These are phyloP conservation scores for Avena atlantica DNA, from an alignment of 176 grass and related monocot genomes.

Conservation along the genomic window DNA sequence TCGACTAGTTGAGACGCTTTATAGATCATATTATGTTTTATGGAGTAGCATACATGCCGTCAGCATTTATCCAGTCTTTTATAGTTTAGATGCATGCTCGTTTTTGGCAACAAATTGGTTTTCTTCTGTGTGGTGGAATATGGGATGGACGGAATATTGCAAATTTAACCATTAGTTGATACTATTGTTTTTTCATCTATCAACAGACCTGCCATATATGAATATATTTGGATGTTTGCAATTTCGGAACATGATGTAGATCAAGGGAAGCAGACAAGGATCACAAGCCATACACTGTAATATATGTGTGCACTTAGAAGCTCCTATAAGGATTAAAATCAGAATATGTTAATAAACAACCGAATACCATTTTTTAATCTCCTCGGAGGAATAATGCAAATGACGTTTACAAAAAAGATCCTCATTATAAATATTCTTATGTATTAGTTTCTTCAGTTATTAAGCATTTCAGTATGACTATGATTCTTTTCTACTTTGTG, in stretches of 20 bases:
- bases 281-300: not conserved
- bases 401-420: too few relatives aligned
- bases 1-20: not conserved
- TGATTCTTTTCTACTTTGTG: conserved; percentile 18
- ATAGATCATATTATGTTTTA: not conserved
- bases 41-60: not conserved
- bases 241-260: not conserved
- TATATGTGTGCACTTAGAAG: not conserved
- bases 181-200: not conserved
- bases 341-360: not conserved
- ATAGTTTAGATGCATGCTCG: too few relatives aligned
- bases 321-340: not conserved
- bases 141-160: not conserved
- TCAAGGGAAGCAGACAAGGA: too few relatives aligned
- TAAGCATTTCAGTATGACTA: not conserved
- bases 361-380: too few relatives aligned
- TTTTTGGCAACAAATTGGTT: not conserved
- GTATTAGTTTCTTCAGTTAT: not conserved
- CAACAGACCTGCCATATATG: not conserved
- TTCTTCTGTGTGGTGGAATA: not conserved
- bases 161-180: not conserved
- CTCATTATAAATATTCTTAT: too few relatives aligned
- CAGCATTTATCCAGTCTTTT: too few relatives aligned
- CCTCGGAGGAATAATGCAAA: not conserved
- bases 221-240: not conserved